phyloP scores from a whole-genome alignment of 371 early-diverging fungal genomes.

The Dichotomocladium elegans region DNA sequence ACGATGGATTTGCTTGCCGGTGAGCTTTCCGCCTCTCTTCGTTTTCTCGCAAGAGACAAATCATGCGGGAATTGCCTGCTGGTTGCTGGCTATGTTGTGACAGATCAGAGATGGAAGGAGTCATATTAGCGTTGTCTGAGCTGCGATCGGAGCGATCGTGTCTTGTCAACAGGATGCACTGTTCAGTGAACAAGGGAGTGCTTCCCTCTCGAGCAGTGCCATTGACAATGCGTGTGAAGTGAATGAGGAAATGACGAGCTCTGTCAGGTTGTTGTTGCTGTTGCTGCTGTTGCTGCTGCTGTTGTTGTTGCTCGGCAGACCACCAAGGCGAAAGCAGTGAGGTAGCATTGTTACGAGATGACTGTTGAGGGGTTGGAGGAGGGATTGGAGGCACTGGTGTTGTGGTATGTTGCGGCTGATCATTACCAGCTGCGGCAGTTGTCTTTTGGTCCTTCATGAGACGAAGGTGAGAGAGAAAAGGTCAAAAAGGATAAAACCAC shows the following conservation, averaged over 20 bases:
- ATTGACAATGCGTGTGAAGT: slow-evolving; percentile 8
- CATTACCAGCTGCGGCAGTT: neutral
- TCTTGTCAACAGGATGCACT: neutral
- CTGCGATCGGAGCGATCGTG: neutral
- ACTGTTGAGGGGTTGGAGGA: slow-evolving; percentile 6
- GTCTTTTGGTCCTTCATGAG: neutral
- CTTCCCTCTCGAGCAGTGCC: neutral
- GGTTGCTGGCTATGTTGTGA: too few relatives aligned
- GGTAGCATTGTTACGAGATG: slow-evolving; percentile 2
- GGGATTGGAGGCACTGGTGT: slow-evolving; percentile 9
- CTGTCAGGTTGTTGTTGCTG: neutral
- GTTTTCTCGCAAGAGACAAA: slow-evolving; percentile 20
- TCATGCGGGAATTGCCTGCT: slow-evolving; percentile 14
- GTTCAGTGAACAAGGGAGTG: neutral
- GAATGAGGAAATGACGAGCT: slow-evolving; percentile 2
- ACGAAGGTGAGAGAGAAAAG: neutral
- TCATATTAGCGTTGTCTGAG: too few relatives aligned
- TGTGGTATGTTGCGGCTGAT: neutral
- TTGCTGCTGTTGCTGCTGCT: neutral
- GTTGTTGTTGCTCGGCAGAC: slow-evolving; percentile 7
- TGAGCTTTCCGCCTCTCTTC: slow-evolving; percentile 4
- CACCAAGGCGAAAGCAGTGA: slow-evolving; percentile 13
- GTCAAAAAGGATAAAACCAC: too few relatives aligned
- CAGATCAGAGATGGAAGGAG: too few relatives aligned
- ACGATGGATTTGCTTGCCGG: slow-evolving; percentile 3